These are phyloP conservation scores for Diaporthe vaccinii DNA, from an alignment of 2,329 filamentous ascomycete genomes.

Conservation along the genomic window DNA sequence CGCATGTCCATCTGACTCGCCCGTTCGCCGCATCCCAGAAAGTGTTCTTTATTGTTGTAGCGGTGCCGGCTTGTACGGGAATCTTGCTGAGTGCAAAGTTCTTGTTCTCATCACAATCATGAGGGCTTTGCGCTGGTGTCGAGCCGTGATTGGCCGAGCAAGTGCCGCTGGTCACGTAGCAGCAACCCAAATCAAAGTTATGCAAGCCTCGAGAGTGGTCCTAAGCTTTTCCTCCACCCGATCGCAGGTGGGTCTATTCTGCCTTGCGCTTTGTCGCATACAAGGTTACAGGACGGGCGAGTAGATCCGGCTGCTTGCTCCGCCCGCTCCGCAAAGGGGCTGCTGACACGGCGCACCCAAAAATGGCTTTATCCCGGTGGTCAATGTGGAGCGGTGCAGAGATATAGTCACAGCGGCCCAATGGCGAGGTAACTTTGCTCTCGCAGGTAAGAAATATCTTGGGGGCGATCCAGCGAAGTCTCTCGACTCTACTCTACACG, in stretches of 20 bases:
- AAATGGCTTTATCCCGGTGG: neutral
- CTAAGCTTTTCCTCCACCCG: constrained; percentile 7
- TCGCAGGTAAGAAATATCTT: neutral
- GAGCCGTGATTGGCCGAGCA: constrained; percentile 3
- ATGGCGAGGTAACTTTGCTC: neutral
- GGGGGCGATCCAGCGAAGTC: neutral
- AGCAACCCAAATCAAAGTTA: constrained; percentile 24
- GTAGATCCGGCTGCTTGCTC: constrained; percentile 14
- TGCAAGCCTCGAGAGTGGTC: neutral
- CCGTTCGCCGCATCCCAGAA: neutral
- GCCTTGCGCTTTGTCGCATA: neutral
- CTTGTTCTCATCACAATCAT: neutral
- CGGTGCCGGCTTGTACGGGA: neutral
- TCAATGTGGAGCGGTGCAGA: neutral
- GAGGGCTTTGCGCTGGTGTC: neutral
- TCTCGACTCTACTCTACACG: neutral
- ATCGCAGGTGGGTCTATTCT: neutral
- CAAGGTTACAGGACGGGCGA: constrained; percentile 4
- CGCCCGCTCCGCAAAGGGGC: constrained; percentile 11
- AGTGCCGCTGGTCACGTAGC: constrained; percentile 27
- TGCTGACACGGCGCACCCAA: constrained; percentile 5
- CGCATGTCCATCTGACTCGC: constrained; percentile 1
- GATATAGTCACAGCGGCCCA: neutral
- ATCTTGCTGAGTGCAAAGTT: constrained; percentile 5
- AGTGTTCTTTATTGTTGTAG: neutral